Evolutionary conservation across 202 grass and related monocot genomes (phyloP), one percentile per base, ranked within the genome.

Genomic region (Setaria viridis): DNA sequence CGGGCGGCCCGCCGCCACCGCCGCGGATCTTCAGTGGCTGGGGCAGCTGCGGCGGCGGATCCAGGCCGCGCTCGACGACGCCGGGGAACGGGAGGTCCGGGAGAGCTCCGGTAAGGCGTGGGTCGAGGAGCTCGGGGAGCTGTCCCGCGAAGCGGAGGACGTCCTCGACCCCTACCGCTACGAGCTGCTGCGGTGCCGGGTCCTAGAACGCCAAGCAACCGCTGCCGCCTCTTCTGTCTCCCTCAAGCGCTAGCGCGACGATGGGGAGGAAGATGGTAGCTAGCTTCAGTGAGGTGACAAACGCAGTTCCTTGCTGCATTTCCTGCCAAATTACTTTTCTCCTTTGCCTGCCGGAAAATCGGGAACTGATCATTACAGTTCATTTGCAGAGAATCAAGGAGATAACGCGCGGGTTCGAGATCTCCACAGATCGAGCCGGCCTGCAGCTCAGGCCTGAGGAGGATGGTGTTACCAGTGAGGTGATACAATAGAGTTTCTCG

Each of bases 91-190:
- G 20, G 85, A 74, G 63, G n/a, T 88, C 30, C 33, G 9, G 33
- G 76, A 88, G 2, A 79, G 34, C 14, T 73, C 71, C 1, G 71
- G 78, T 0, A 88, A 87, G 13, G 50, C 70, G 13, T 91, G 89
- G 89, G 50, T 91, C 3, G 72, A 19, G 25, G 86, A 88, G 74
- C 49, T 88, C 77, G 78, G 57, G 9, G 33, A 7, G 5, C 32
- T 91, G 17, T 77, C 89, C 5, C 67, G 46, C 34, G 77, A 85
- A 41, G 82, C 71, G 1, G 86, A 91, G 60, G 82, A 91, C 82
- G 55, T 88, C 51, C 86, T 88, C 0, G 82, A 85, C 7, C 56
- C 82, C 54, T 82, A 49, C 53, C 75, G 33, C 11, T 77, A 80
- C 5, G 29, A 76, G 49, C 13, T 80, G 5, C 37, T 88, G 37